Conservation (phyloP, 1,284 basidiomycete genomes). For the Cryptococcus amylolentus region DNA sequence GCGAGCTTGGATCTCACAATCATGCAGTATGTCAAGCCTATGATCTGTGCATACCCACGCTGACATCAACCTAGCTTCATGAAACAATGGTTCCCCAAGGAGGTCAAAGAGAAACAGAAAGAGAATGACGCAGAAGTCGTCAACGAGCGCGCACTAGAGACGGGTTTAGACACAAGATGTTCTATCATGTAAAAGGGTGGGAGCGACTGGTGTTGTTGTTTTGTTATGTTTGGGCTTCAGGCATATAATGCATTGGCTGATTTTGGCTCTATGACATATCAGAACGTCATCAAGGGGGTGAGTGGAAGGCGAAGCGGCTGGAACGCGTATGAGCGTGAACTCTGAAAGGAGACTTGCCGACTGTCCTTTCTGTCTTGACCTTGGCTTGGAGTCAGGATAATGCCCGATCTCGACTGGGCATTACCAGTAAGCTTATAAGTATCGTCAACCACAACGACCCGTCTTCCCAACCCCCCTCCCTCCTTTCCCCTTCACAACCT, state of each 20-base stretch:
- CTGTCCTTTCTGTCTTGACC: too few species aligned
- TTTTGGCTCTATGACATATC: too few species aligned
- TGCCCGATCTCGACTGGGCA: neutral
- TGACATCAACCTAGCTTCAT: constrained; percentile 60
- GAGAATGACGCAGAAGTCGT: constrained; percentile 74
- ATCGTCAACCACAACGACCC: neutral
- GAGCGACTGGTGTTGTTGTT: neutral
- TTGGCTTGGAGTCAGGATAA: neutral
- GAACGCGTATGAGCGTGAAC: too few species aligned
- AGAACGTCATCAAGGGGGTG: too few species aligned
- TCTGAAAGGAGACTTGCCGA: too few species aligned
- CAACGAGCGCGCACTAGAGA: constrained; percentile 65
- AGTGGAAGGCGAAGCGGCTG: too few species aligned
- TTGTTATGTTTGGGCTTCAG: neutral
- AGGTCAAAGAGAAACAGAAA: constrained; percentile 70
- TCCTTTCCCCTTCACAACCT: neutral
- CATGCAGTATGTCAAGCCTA: constrained; percentile 35
- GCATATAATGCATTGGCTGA: neutral
- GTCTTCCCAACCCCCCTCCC: neutral
- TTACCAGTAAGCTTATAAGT: neutral
- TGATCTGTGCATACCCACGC: neutral
- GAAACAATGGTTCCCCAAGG: constrained; percentile 87
- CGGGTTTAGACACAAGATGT: constrained; percentile 55
- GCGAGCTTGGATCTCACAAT: constrained; percentile 39
- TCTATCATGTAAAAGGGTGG: constrained; percentile 20